phyloP scores from a whole-genome alignment of 768 basidiomycete species.

The Bullera alba region DNA sequence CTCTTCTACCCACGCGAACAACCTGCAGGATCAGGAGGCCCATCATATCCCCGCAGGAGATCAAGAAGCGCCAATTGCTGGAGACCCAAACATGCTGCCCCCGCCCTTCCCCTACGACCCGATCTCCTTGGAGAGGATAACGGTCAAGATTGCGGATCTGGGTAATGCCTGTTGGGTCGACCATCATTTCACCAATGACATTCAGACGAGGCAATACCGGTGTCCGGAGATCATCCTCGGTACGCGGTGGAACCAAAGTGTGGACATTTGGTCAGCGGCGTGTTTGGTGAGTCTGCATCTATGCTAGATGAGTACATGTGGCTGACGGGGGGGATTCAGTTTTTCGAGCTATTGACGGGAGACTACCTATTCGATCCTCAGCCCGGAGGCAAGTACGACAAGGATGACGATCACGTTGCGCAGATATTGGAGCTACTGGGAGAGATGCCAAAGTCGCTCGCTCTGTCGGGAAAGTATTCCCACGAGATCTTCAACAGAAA shows the following conservation, averaged over 20 bases:
- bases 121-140: slow-evolving; percentile 54
- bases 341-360: slow-evolving; percentile 93
- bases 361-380: slow-evolving; percentile 98
- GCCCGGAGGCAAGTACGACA: slow-evolving; percentile 86
- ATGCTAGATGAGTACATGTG: not conserved
- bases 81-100: slow-evolving; percentile 49
- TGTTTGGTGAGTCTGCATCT: slow-evolving; percentile 77
- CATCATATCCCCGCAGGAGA: slow-evolving; percentile 30
- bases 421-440: slow-evolving; percentile 96
- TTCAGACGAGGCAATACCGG: slow-evolving; percentile 94
- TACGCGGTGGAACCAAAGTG: slow-evolving; percentile 89
- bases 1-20: slow-evolving; percentile 36
- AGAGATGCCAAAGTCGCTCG: slow-evolving; percentile 61
- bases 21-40: slow-evolving; percentile 33
- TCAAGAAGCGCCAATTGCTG: slow-evolving; percentile 42
- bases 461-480: slow-evolving; percentile 85
- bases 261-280: slow-evolving; percentile 94
- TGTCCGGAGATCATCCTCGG: slow-evolving; percentile 97
- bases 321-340: slow-evolving; percentile 49
- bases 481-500: slow-evolving; percentile 93
- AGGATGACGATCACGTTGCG: slow-evolving; percentile 96
- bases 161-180: slow-evolving; percentile 90
- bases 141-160: slow-evolving; percentile 97
- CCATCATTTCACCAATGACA: slow-evolving; percentile 95
- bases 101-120: slow-evolving; percentile 47